A percentile compares a stretch with the other conserved stretches of the same genome.
phyloP scores from a whole-genome alignment of 2,329 filamentous ascomycete genomes.

The Fusarium compactum region DNA sequence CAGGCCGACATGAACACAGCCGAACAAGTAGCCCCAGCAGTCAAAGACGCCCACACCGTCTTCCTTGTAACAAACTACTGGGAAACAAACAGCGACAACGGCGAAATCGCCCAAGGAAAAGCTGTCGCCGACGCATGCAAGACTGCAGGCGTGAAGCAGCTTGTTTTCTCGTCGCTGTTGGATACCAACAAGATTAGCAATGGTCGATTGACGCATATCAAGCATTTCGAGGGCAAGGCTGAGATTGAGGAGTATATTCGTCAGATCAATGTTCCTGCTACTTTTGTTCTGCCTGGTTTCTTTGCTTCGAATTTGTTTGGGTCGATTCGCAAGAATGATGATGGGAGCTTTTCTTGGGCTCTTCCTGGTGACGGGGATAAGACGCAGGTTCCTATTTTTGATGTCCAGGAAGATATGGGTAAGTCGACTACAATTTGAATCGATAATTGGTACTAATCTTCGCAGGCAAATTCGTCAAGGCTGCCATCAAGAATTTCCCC shows the following conservation, averaged over 20 bases:
- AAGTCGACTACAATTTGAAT: not conserved
- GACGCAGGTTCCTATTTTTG: constrained; percentile 55
- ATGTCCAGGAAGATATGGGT: constrained; percentile 56
- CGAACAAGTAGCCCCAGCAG: constrained; percentile 52
- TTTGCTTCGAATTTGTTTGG: constrained; percentile 66
- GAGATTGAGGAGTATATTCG: constrained; percentile 69
- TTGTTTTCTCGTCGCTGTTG: constrained; percentile 61
- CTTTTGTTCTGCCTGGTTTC: constrained; percentile 64
- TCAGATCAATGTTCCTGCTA: constrained; percentile 58
- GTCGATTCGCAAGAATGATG: constrained; percentile 47
- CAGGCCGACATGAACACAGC: constrained; percentile 58
- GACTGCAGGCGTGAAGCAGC: constrained; percentile 57
- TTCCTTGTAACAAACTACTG: constrained; percentile 58
- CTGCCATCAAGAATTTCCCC: constrained; percentile 50
- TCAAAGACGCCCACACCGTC: constrained; percentile 58
- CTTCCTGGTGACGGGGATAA: constrained; percentile 50
- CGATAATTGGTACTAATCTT: rapidly evolving
- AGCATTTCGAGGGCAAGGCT: constrained; percentile 69
- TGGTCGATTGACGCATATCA: constrained; percentile 54
- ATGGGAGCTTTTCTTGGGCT: constrained; percentile 47
- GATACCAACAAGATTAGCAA: constrained; percentile 54
- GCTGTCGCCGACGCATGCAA: constrained; percentile 60
- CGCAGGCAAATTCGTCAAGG: constrained; percentile 52
- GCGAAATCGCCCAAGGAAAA: constrained; percentile 59
- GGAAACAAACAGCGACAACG: constrained; percentile 50